Percentiles rank a stretch among this genome's conserved stretches.
phyloP scores from a whole-genome alignment of 2,329 filamentous ascomycete genomes.

The Penicillium glabrum region DNA sequence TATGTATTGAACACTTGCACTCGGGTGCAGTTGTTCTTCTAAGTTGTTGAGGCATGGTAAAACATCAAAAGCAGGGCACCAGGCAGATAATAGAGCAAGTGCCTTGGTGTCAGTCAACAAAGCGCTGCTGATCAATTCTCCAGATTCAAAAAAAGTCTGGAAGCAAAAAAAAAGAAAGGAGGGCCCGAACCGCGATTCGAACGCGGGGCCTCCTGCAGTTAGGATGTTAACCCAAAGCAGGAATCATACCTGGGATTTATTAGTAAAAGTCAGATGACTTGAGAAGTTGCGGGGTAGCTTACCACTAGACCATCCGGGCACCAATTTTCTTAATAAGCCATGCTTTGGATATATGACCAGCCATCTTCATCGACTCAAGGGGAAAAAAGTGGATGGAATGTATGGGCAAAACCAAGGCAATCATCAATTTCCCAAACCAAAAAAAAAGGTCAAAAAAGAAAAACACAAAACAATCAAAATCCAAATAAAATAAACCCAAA shows the following conservation, averaged over 20 bases:
- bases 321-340: not conserved
- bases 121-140: too few relatives aligned
- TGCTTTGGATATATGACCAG: not conserved
- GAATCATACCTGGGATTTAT: not conserved
- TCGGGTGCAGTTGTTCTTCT: too few relatives aligned
- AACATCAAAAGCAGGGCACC: too few relatives aligned
- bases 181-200: not conserved
- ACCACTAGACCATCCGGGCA: not conserved
- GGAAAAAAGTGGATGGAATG: not conserved
- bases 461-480: too few relatives aligned
- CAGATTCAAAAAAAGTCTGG: too few relatives aligned
- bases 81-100: too few relatives aligned
- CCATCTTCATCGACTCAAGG: not conserved
- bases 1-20: too few relatives aligned
- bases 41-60: too few relatives aligned
- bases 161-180: not conserved
- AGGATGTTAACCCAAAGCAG: not conserved
- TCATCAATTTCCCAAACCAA: not conserved
- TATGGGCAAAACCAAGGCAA: not conserved
- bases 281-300: too few relatives aligned
- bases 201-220: not conserved
- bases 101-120: too few relatives aligned
- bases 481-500: too few relatives aligned
- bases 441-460: not conserved
- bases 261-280: too few relatives aligned